Evolutionary conservation across 1,284 basidiomycete genomes (phyloP), one percentile per base, ranked within the genome.

Genomic region (Cryptococcus floricola): DNA sequence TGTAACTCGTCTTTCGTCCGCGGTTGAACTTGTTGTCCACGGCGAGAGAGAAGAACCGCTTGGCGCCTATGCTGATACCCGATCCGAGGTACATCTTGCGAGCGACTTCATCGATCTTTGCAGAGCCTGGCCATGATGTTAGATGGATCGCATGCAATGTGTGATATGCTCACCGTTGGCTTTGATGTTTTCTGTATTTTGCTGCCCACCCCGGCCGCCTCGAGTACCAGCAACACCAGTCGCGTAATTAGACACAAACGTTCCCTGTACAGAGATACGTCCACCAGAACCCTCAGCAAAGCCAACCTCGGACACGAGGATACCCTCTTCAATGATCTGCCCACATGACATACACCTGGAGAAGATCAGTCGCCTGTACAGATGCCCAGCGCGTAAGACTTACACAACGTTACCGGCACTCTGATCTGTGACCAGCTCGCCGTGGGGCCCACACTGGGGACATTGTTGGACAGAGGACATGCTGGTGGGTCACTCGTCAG

Each of bases 231-330:
- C 64, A 43, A 65, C 57, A 50, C 67, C 63, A 61, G 68, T 94
- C 54, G 92, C 86, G 57, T 91, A 88, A 66, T 91, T 87, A 1
- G 85, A 89, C n/a, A 99, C 89, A 70, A 91, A 96, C 14, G 89
- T 88, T 18, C 96, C 96, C 71, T 95, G 90, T 0, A 97, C 93
- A 79, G 96, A 90, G 1, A 95, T 92, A 12, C 92, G 91, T 34
- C 96, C 96, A 46, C 85, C 85, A 7, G 88, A 85, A 9, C 89
- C 91, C 79, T 99, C 96, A 25, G 91, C 91, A 68, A 99, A 99
- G 0, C 87, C 87, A 58, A 98, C 85, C 73, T 97, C 86, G 63
- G 88, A 90, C 14, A 98, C 92, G 62, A 98, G 95, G 8, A 89
- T 86, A 69, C 91, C 94, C 77, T 97, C 91, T 75, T 97, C 93